These are phyloP conservation scores for Hanseniaspora clermontiae DNA, from an alignment of 805 yeast genomes.

Conservation along the genomic window DNA sequence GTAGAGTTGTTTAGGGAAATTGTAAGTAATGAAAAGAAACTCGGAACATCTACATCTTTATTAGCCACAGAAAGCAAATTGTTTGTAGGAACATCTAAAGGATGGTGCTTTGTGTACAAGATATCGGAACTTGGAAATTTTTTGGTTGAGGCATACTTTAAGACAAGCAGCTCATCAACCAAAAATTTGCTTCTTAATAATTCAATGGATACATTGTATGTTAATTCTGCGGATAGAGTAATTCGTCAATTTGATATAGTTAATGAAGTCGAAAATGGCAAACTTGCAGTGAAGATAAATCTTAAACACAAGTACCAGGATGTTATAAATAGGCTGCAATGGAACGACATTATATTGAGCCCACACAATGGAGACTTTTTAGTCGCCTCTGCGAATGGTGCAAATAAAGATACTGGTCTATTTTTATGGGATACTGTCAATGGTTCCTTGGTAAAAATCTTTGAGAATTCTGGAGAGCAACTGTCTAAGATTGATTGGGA, in stretches of 20 bases:
- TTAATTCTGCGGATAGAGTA: conserved; percentile 67
- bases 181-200: conserved; percentile 52
- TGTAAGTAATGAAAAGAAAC: conserved; percentile 13
- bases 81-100: conserved; percentile 69
- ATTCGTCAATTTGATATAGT: conserved; percentile 41
- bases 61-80: conserved; percentile 28
- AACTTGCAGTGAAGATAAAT: conserved; percentile 37
- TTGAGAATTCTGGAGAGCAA: conserved; percentile 76
- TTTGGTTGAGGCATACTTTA: conserved; percentile 35
- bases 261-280: conserved; percentile 7
- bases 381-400: conserved; percentile 80
- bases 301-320: conserved; percentile 78
- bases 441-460: conserved; percentile 78
- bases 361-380: conserved; percentile 65
- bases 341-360: conserved; percentile 72
- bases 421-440: conserved; percentile 85
- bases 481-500: conserved; percentile 82
- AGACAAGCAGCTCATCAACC: conserved; percentile 56
- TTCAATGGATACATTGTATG: conserved; percentile 48
- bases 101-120: conserved; percentile 48
- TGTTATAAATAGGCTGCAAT: conserved; percentile 73
- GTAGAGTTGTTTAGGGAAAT: conserved; percentile 15
- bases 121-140: conserved; percentile 14
- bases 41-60: conserved; percentile 10
- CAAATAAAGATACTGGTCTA: conserved; percentile 59